A percentile compares a stretch with the other conserved stretches of the same genome.
Evolutionary conservation across 768 basidiomycete species (phyloP).

Genomic region (Dendrothele bispora): DNA sequence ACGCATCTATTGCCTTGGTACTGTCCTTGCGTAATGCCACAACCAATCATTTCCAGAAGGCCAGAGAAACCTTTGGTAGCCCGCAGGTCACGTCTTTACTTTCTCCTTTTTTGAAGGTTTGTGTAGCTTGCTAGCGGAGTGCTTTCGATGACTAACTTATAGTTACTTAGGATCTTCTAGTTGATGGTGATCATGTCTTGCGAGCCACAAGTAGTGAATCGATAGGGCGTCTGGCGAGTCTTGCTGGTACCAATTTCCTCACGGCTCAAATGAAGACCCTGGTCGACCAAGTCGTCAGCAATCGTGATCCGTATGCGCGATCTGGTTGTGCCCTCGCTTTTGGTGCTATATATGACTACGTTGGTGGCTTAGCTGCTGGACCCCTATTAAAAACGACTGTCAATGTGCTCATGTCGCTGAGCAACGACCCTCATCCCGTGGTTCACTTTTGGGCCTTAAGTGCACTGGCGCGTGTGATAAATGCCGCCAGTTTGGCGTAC

Average conservation of each 20-base stretch:
- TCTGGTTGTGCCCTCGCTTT: constrained; percentile 94
- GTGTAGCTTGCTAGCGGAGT: too few species aligned
- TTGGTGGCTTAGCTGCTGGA: constrained; percentile 93
- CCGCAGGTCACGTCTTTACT: constrained; percentile 59
- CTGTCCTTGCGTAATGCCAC: constrained; percentile 64
- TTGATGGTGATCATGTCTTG: constrained; percentile 77
- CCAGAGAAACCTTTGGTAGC: constrained; percentile 66
- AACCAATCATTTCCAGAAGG: constrained; percentile 51
- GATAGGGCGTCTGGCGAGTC: constrained; percentile 81
- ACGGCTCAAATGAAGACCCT: constrained; percentile 85
- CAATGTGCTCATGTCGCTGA: constrained; percentile 91
- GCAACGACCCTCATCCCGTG: constrained; percentile 93
- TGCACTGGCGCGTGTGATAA: constrained; percentile 83
- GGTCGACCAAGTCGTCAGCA: constrained; percentile 91
- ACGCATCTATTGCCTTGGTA: constrained; percentile 73
- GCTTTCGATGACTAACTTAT: neutral
- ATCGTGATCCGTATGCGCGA: constrained; percentile 88
- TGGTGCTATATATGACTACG: constrained; percentile 86
- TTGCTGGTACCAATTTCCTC: constrained; percentile 83
- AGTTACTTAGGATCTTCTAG: constrained; percentile 63
- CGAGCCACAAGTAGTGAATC: constrained; percentile 83
- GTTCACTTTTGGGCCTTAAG: constrained; percentile 94
- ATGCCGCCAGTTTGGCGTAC: constrained; percentile 90
- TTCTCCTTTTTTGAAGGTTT: constrained; percentile 76
- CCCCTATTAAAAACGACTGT: constrained; percentile 94